Percentiles rank a stretch among this genome's conserved stretches.
Conservation (phyloP, 2,329 filamentous ascomycete species). For the Exserohilum rostratum region DNA sequence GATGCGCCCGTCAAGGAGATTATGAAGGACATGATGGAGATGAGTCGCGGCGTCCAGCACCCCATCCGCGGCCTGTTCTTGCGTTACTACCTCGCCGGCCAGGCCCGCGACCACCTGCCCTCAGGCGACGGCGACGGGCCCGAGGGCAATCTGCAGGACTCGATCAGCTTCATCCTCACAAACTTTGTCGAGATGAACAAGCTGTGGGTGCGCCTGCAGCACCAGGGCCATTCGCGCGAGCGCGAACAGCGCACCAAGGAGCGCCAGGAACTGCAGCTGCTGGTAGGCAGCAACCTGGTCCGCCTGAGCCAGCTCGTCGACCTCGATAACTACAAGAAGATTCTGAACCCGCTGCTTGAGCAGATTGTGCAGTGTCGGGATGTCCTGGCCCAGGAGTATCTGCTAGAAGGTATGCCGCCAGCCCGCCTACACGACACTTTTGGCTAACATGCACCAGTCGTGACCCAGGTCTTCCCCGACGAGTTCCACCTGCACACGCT, state of each 20-base stretch:
- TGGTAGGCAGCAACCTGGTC: constrained; percentile 96
- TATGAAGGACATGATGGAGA: constrained; percentile 99
- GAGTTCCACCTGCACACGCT: constrained; percentile 97
- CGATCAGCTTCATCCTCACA: constrained; percentile 95
- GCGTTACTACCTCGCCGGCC: constrained; percentile 93
- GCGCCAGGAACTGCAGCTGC: constrained; percentile 89
- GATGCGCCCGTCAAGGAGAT: constrained; percentile 99
- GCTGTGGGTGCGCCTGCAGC: constrained; percentile 95
- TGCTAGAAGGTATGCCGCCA: constrained; percentile 71
- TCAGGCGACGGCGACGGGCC: constrained; percentile 83
- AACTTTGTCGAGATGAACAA: constrained; percentile 99
- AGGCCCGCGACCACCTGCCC: constrained; percentile 88
- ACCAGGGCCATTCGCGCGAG: constrained; percentile 95
- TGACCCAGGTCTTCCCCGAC: constrained; percentile 98
- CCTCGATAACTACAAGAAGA: constrained; percentile 91
- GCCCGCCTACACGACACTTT: neutral
- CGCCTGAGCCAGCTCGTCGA: constrained; percentile 94
- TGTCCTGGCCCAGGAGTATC: constrained; percentile 94
- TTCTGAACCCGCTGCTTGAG: constrained; percentile 86
- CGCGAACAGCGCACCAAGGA: constrained; percentile 92
- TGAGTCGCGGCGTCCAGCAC: constrained; percentile 97
- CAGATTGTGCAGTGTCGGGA: constrained; percentile 98
- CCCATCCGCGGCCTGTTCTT: constrained; percentile 94
- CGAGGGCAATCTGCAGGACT: constrained; percentile 94
- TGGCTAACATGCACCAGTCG: constrained; percentile 64